Conservation (phyloP, 169 alveolate genomes). For the Fabrea salina region DNA sequence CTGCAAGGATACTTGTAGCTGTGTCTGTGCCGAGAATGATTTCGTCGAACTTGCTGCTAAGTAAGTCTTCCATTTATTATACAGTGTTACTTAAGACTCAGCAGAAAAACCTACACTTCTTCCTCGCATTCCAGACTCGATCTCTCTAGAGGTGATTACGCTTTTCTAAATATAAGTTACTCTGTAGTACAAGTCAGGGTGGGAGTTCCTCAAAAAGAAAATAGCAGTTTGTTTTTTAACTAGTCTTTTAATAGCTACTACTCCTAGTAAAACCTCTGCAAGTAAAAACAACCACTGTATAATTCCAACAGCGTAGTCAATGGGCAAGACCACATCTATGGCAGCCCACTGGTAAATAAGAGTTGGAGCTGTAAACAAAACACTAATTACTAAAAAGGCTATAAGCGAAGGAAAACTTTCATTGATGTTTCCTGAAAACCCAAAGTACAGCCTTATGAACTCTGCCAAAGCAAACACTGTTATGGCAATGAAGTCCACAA, state of each 20-base stretch:
- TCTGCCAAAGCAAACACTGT: constrained; percentile 7
- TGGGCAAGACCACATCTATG: neutral
- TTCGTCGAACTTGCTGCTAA: neutral
- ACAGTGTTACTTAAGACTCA: neutral
- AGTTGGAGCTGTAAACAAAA: constrained; percentile 7
- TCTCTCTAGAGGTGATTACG: constrained; percentile 14
- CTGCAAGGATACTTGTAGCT: constrained; percentile 14
- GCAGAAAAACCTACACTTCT: too few relatives aligned
- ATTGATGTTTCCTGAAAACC: constrained; percentile 19
- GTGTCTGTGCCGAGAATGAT: constrained; percentile 22
- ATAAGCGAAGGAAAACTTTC: constrained; percentile 16
- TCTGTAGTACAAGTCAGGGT: constrained; percentile 24
- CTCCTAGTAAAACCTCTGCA: neutral
- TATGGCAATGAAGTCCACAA: neutral
- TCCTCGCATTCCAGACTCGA: too few relatives aligned
- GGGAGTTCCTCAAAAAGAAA: constrained; percentile 22
- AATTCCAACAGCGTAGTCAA: constrained; percentile 3
- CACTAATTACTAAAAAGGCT: constrained; percentile 7
- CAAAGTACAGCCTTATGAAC: constrained; percentile 12
- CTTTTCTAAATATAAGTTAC: neutral
- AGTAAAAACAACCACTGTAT: neutral
- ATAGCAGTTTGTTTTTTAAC: constrained; percentile 31
- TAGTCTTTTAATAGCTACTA: neutral
- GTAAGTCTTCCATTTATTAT: constrained; percentile 27
- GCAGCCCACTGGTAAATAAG: neutral